phyloP scores from a whole-genome alignment of 768 basidiomycete genomes.

The Nevesoporus exiguus region DNA sequence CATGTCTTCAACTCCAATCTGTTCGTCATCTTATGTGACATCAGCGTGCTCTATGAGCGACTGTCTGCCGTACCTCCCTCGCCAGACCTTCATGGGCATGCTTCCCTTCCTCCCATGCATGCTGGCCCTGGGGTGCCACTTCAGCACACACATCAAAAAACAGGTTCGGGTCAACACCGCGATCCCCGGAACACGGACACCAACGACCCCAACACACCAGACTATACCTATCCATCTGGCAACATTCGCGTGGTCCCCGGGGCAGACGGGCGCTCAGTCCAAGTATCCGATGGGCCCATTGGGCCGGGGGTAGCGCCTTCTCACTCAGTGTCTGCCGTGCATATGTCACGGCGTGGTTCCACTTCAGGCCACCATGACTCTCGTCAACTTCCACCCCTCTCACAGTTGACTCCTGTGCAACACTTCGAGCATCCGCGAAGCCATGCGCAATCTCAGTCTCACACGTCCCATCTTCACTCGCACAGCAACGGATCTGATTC shows the following conservation, averaged over 20 bases:
- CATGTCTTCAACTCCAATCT: conserved; percentile 26
- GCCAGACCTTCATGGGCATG: conserved; percentile 45
- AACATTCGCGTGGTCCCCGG: conserved; percentile 44
- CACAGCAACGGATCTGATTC: conserved; percentile 41
- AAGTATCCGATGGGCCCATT: conserved; percentile 47
- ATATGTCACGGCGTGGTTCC: conserved; percentile 43
- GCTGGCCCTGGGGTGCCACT: conserved; percentile 36
- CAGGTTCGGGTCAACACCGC: conserved; percentile 26
- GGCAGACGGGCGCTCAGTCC: conserved; percentile 48
- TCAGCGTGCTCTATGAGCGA: conserved; percentile 75
- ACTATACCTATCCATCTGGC: conserved; percentile 49
- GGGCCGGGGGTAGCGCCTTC: conserved; percentile 39
- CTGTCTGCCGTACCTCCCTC: conserved; percentile 59
- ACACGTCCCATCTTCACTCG: conserved; percentile 42
- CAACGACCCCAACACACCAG: conserved; percentile 47
- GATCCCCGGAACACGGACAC: conserved; percentile 42
- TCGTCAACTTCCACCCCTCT: conserved; percentile 49
- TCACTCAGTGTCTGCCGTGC: conserved; percentile 36
- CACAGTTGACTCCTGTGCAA: conserved; percentile 44
- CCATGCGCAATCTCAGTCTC: conserved; percentile 35
- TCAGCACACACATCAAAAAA: conserved; percentile 28
- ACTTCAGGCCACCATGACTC: conserved; percentile 42
- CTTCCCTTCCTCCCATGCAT: conserved; percentile 31
- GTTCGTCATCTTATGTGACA: conserved; percentile 26
- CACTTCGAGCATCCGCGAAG: conserved; percentile 34